These are phyloP conservation scores for Leccinum barrowsii DNA, from an alignment of 768 basidiomycete species.

Conservation along the genomic window DNA sequence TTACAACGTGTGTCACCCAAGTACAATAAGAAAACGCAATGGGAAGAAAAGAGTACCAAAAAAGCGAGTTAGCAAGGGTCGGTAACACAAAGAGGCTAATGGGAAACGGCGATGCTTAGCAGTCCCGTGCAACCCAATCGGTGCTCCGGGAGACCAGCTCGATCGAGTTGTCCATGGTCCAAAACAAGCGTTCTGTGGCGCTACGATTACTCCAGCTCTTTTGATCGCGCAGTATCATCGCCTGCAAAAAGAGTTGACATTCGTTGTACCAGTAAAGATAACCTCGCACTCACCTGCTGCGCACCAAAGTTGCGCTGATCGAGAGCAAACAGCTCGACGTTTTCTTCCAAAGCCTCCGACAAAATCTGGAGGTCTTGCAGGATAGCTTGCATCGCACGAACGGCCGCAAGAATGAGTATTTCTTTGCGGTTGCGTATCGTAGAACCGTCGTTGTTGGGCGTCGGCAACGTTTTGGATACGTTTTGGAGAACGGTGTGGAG, in stretches of 20 bases:
- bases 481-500: conserved; percentile 87
- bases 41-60: conserved; percentile 9
- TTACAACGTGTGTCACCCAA: conserved; percentile 21
- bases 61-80: background rate
- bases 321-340: conserved; percentile 87
- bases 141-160: conserved; percentile 82
- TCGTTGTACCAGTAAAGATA: background rate
- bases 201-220: conserved; percentile 93
- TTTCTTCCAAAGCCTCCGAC: conserved; percentile 86
- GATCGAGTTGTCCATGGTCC: conserved; percentile 87
- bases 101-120: conserved; percentile 7
- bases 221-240: conserved; percentile 94
- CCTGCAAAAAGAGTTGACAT: conserved; percentile 43
- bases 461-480: conserved; percentile 68
- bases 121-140: conserved; percentile 83
- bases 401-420: conserved; percentile 63
- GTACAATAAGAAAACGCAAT: conserved; percentile 18
- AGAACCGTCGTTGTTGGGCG: conserved; percentile 44
- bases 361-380: conserved; percentile 84
- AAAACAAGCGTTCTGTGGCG: conserved; percentile 88
- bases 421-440: conserved; percentile 75
- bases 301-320: conserved; percentile 95
- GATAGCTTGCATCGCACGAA: conserved; percentile 80
- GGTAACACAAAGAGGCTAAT: conserved; percentile 4
- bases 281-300: conserved; percentile 70